These are phyloP conservation scores for Starmerella geochares DNA, from an alignment of 805 yeast genomes.

Conservation along the genomic window DNA sequence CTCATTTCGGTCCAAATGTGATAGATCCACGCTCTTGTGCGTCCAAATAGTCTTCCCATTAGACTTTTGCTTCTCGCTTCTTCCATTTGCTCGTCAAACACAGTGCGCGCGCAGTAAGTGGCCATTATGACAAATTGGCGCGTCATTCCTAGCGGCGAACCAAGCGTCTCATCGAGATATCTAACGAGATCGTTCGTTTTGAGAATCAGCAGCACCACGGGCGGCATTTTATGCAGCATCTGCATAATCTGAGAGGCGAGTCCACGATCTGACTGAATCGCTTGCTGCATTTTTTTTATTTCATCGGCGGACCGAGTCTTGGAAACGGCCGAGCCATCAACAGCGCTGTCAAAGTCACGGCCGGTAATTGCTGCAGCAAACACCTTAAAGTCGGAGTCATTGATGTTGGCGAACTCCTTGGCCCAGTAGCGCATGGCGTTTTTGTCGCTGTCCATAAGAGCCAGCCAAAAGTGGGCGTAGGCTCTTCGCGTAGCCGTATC, in stretches of 20 bases:
- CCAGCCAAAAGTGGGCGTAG: conserved; percentile 88
- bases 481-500: conserved; percentile 65
- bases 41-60: background rate
- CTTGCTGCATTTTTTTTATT: conserved; percentile 52
- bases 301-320: conserved; percentile 48
- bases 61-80: background rate
- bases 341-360: conserved; percentile 68
- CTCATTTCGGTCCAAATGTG: conserved; percentile 6
- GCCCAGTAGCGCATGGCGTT: conserved; percentile 65
- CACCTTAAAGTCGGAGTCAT: conserved; percentile 66
- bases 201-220: conserved; percentile 71
- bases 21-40: conserved; percentile 8
- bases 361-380: conserved; percentile 95
- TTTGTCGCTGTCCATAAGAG: conserved; percentile 62
- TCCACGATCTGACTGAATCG: conserved; percentile 47
- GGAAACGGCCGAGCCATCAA: conserved; percentile 45
- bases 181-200: conserved; percentile 93
- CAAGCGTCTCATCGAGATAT: conserved; percentile 70
- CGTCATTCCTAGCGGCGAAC: conserved; percentile 76
- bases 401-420: conserved; percentile 63
- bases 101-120: conserved; percentile 73
- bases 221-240: conserved; percentile 67
- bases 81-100: conserved; percentile 51
- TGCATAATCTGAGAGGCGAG: conserved; percentile 67
- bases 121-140: conserved; percentile 84